These are phyloP conservation scores for Aspergillus quadricinctus DNA, from an alignment of 2,329 filamentous ascomycete genomes.

Conservation along the genomic window DNA sequence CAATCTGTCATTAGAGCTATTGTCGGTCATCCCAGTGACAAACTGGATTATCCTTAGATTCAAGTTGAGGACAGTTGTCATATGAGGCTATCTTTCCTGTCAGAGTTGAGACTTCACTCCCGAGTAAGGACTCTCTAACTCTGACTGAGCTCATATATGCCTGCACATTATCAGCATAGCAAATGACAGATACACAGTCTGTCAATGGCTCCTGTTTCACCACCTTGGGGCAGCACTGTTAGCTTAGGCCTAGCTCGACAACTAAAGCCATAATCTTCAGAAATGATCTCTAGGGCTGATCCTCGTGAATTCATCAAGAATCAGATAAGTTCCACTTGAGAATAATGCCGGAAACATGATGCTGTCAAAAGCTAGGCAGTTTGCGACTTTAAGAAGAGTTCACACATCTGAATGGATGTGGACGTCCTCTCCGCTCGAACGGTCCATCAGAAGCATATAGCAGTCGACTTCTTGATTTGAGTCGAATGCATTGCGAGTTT, in stretches of 20 bases:
- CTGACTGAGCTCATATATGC: neutral
- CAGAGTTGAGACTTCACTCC: neutral
- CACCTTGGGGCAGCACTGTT: neutral
- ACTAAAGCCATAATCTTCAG: neutral
- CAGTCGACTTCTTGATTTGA: neutral
- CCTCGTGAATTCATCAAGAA: neutral
- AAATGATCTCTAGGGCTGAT: neutral
- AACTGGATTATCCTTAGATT: neutral
- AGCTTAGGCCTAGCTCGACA: neutral
- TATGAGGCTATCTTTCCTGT: neutral
- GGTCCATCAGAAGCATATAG: neutral
- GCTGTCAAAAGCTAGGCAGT: neutral
- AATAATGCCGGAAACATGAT: neutral
- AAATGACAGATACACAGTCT: neutral
- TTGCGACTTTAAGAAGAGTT: neutral
- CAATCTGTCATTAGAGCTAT: neutral
- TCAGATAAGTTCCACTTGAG: neutral
- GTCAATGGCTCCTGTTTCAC: neutral
- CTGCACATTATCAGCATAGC: neutral
- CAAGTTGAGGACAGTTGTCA: neutral
- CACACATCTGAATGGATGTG: neutral
- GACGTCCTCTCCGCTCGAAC: neutral
- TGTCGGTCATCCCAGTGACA: neutral
- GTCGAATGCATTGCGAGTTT: neutral
- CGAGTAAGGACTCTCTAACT: neutral